Percentiles rank a stretch among this genome's conserved stretches.
phyloP scores from a whole-genome alignment of 2,329 filamentous ascomycete species.

The Sclerotiophoma versabilis region DNA sequence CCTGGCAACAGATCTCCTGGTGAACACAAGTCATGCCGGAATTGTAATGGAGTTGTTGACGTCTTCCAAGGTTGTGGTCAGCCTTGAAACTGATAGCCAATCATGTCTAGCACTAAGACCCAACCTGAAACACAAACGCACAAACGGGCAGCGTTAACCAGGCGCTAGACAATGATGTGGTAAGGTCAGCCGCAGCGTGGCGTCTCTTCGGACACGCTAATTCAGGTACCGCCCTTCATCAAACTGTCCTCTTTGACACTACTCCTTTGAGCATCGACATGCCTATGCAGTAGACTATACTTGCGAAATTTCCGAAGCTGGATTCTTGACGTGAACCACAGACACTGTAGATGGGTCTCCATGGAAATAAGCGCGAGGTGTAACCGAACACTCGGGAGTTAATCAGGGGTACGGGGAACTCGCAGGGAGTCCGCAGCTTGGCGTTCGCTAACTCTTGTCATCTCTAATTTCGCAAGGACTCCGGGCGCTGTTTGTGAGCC shows the following conservation, averaged over 20 bases:
- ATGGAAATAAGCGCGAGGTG: constrained; percentile 1
- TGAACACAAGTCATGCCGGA: constrained; percentile 25
- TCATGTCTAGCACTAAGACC: constrained; percentile 25
- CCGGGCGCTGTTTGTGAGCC: constrained; percentile 2
- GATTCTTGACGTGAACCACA: constrained; percentile 11
- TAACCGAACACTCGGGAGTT: constrained; percentile 9
- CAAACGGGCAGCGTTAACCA: constrained; percentile 24
- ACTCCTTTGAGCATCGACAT: constrained; percentile 8
- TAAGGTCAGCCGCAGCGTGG: constrained; percentile 36
- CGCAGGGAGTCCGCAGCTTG: constrained; percentile 9
- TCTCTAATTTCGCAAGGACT: constrained; percentile 20
- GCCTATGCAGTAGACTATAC: constrained; percentile 9
- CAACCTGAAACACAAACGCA: constrained; percentile 45
- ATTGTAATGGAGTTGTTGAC: constrained; percentile 23
- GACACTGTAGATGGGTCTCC: neutral
- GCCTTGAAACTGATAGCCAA: constrained; percentile 35
- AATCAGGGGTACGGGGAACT: constrained; percentile 11
- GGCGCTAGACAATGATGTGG: constrained; percentile 21
- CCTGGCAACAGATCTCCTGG: constrained; percentile 36
- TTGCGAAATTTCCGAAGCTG: constrained; percentile 19
- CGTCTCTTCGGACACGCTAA: constrained; percentile 39
- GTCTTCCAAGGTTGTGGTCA: constrained; percentile 30
- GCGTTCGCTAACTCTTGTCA: constrained; percentile 18
- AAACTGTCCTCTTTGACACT: constrained; percentile 13
- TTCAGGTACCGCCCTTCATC: constrained; percentile 43